Conservation (phyloP, 2,329 filamentous ascomycete species). For the Teratosphaeria gauchensis region DNA sequence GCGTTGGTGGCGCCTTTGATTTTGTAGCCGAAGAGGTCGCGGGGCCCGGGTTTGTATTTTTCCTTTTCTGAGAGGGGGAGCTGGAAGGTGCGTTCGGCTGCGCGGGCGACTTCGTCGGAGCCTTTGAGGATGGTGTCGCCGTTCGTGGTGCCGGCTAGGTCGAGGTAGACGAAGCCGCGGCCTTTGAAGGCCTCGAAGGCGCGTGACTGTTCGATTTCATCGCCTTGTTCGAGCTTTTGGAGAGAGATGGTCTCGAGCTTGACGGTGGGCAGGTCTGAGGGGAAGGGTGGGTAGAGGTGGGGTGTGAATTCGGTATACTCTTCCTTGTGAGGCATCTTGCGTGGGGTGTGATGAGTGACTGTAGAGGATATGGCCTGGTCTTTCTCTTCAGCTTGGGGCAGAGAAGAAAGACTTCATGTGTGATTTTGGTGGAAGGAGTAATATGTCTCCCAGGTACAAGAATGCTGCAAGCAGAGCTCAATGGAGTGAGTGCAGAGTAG, state of each 20-base stretch:
- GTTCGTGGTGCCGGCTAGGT: conserved; percentile 29
- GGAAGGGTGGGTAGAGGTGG: conserved; percentile 32
- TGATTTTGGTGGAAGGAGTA: too few relatives aligned
- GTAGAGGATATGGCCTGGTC: neutral
- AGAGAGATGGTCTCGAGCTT: conserved; percentile 30
- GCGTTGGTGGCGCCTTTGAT: conserved; percentile 37
- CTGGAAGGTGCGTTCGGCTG: conserved; percentile 38
- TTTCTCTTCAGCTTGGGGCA: too few relatives aligned
- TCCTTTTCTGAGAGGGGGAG: conserved; percentile 39
- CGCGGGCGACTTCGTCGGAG: conserved; percentile 18
- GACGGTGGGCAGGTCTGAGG: conserved; percentile 21
- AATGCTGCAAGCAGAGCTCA: neutral
- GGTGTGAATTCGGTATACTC: conserved; percentile 22
- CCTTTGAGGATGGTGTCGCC: conserved; percentile 20
- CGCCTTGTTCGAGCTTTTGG: conserved; percentile 27
- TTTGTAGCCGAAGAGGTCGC: conserved; percentile 30
- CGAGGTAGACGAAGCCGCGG: conserved; percentile 49
- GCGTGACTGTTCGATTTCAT: conserved; percentile 27
- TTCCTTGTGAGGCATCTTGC: conserved; percentile 21
- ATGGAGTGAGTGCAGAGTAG: neutral
- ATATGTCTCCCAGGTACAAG: too few relatives aligned
- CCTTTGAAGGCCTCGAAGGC: conserved; percentile 35
- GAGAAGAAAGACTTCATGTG: too few relatives aligned
- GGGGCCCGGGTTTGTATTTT: conserved; percentile 42
- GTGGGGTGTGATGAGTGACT: conserved; percentile 3